phyloP scores from a whole-genome alignment of 2,329 filamentous ascomycete genomes.

The Tolypocladium nubicola region DNA sequence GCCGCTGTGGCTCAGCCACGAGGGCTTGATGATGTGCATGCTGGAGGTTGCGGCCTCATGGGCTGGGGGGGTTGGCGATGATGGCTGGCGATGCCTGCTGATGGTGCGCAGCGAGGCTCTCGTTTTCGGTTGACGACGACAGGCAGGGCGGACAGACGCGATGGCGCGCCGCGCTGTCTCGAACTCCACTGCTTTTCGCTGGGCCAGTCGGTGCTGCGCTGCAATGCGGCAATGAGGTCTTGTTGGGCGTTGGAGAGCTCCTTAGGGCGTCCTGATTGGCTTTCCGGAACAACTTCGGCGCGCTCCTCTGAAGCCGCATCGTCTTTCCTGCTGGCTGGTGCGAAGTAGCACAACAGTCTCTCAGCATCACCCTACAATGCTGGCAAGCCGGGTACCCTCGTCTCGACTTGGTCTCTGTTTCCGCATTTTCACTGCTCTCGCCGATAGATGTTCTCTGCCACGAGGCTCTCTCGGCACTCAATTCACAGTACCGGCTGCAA shows the following conservation, averaged over 20 bases:
- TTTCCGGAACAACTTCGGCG: not conserved
- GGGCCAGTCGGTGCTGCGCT: not conserved
- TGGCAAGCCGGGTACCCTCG: too few species aligned
- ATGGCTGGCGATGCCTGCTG: not conserved
- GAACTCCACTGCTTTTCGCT: not conserved
- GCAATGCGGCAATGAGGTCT: not conserved
- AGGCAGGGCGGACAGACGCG: not conserved
- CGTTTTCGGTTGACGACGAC: not conserved
- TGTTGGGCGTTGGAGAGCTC: not conserved
- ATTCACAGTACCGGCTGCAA: not conserved
- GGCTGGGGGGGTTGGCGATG: not conserved
- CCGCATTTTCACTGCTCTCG: not conserved
- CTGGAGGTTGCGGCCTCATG: constrained; percentile 1
- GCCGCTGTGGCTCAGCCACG: constrained; percentile 92
- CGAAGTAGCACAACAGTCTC: not conserved
- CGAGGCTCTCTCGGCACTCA: not conserved
- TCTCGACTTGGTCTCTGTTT: not conserved
- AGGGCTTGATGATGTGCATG: constrained; percentile 87
- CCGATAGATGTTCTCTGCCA: not conserved
- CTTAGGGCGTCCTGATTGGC: not conserved
- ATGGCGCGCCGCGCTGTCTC: not conserved
- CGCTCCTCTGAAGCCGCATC: not conserved
- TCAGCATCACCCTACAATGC: not conserved
- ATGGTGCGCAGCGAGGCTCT: not conserved
- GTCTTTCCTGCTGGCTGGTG: too few species aligned